Percentiles rank a stretch among this genome's conserved stretches.
These are phyloP conservation scores for Xylariaceae sp. DNA, from an alignment of 2,329 filamentous ascomycete species.

Conservation along the genomic window DNA sequence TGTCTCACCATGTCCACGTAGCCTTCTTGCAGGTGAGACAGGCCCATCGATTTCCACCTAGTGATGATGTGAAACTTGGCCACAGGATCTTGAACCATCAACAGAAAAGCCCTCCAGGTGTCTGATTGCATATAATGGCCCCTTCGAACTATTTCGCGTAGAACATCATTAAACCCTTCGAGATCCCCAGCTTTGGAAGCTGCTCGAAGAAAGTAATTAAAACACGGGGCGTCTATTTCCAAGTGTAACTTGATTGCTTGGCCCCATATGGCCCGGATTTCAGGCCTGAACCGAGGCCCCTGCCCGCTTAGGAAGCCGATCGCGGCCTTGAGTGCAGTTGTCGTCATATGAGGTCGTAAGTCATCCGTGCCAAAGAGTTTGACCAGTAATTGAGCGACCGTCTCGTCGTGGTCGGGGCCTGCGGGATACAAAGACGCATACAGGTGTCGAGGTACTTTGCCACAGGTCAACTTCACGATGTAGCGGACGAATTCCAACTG, in stretches of 20 bases:
- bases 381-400: slow-evolving; percentile 25
- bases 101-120: slow-evolving; percentile 30
- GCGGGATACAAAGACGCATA: slow-evolving; percentile 23
- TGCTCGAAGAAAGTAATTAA: slow-evolving; percentile 23
- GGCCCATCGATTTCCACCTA: slow-evolving; percentile 27
- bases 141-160: slow-evolving; percentile 28
- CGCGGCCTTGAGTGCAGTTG: slow-evolving; percentile 30
- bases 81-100: slow-evolving; percentile 41
- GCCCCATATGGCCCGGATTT: slow-evolving; percentile 22
- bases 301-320: slow-evolving; percentile 22
- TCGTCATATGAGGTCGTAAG: slow-evolving; percentile 19
- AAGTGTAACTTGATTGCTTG: slow-evolving; percentile 21
- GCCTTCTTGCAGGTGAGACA: slow-evolving; percentile 21
- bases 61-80: slow-evolving; percentile 45
- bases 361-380: slow-evolving; percentile 25
- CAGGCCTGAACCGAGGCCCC: slow-evolving; percentile 22
- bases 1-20: slow-evolving; percentile 24
- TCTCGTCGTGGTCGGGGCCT: slow-evolving; percentile 24
- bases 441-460: slow-evolving; percentile 23
- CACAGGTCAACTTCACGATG: slow-evolving; percentile 26
- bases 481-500: slow-evolving; percentile 28
- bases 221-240: slow-evolving; percentile 27
- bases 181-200: slow-evolving; percentile 27
- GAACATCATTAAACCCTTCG: slow-evolving; percentile 23
- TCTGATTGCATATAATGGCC: slow-evolving; percentile 20